Evolutionary conservation across 2,329 filamentous ascomycete species (phyloP), one percentile per base, ranked within the genome.

Genomic region (Venturiaceae sp.): DNA sequence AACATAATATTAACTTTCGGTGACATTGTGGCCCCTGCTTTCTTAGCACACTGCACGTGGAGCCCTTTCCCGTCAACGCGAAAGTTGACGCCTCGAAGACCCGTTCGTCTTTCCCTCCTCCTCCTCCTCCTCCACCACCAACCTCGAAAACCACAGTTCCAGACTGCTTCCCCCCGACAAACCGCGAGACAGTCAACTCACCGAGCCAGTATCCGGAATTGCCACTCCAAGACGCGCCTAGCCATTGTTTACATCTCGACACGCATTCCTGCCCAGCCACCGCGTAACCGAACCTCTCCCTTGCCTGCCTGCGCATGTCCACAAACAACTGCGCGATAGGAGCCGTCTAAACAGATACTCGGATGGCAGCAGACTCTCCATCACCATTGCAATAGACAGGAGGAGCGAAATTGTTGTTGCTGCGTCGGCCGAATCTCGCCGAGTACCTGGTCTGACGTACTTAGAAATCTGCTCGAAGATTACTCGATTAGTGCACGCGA

Each of bases 211-310:
- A 23, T 26, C 44, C 44, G 44, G 30, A 14, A 50, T 26, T 13
- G 44, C 23, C 44, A 3, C 26, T 3, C 44, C 13, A n/a, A 23
- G 44, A 50, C 44, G 44, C 44, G 44, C 44, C 9, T 23, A 50
- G 44, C 44, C 44, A 50, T 50, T 50, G 44, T 50, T 50, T 50
- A 50, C 44, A n/a, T n/a, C 44, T 50, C 44, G 44, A 50, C 44
- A 50, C 44, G 26, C 44, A 32, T 50, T 50, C 44, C 44, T 50
- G 44, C 44, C 44, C 44, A 14, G 16, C 19, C 41, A n/a, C n/a
- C n/a, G n/a, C n/a, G n/a, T n/a, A n/a, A n/a, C n/a, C n/a, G n/a
- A 9, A 14, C 5, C 41, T 23, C 41, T 13, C 30, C 23, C 26
- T 50, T 26, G 23, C 26, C 30, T 50, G 14, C 44, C 44, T 50